Evolutionary conservation across 2,329 filamentous ascomycete species (phyloP), one percentile per base, ranked within the genome.

Genomic region (Curvularia eragrostidis): DNA sequence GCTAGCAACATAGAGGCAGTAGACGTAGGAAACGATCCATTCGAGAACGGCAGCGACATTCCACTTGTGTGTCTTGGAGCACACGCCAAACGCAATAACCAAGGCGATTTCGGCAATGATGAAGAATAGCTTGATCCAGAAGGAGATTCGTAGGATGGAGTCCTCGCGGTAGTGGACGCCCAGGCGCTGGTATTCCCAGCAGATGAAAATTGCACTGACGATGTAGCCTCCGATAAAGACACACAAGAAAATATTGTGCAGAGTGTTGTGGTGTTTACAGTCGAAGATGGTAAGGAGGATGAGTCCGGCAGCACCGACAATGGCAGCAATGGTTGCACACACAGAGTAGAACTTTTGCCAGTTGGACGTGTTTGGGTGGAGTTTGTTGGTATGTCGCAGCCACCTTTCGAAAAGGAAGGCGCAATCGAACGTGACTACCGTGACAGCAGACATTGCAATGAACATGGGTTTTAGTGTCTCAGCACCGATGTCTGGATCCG

Each of bases 171-270:
- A 91, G 74, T 89, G 89, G 52, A 89, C 87, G 24, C 93, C 92
- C 1, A 98, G 84, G 2, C 91, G 88, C 70, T 95, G 89, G 76
- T 96, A 97, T 76, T 97, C 93, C 80, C 87, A 88, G 81, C 93
- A 97, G 64, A 94, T 90, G 77, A 93, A 94, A 66, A 97, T 84
- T 54, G 94, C 93, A 4, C 89, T 91, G 53, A 97, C 73, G 52
- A 97, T 81, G 75, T 96, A 98, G 32, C 92, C 95, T 13, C 77
- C 87, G 49, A 97, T 91, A 76, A 99, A 99, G 50, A 97, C 77
- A 1, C 85, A 78, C 34, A 99, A 79, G 78, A 96, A 96, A 2
- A 87, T 81, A 69, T 91, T 83, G 74, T 99, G 95, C 56, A 90
- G 74, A 1, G 66, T 77, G 1, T 83, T 82, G 74, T 97, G 86